These are phyloP conservation scores for Zea mays DNA, from an alignment of 176 grass and related monocot species.

Conservation along the genomic window Zm-B73-REFERENCE-NAM-5.0 NC_050105.1:54773001-54773500, in stretches of 20 bases:
- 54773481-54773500: no score
- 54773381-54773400: no score
- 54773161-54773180: constrained; percentile 88
- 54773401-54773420: no score
- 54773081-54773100: constrained; percentile 5
- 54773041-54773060: no score
- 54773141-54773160: constrained; percentile 62
- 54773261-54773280: background rate
- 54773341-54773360: background rate
- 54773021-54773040: no score
- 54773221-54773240: background rate
- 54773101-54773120: constrained; percentile 55
- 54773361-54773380: no score
- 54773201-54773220: background rate
- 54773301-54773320: background rate
- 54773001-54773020: no score
- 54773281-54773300: background rate
- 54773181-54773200: constrained; percentile 37
- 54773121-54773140: constrained; percentile 42
- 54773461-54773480: no score
- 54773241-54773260: background rate
- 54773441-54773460: no score
- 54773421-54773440: no score
- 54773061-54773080: no score
- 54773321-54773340: background rate